Conservation (phyloP, 192 early-diverging fungal genomes). For the Linnemannia zychae region DNA sequence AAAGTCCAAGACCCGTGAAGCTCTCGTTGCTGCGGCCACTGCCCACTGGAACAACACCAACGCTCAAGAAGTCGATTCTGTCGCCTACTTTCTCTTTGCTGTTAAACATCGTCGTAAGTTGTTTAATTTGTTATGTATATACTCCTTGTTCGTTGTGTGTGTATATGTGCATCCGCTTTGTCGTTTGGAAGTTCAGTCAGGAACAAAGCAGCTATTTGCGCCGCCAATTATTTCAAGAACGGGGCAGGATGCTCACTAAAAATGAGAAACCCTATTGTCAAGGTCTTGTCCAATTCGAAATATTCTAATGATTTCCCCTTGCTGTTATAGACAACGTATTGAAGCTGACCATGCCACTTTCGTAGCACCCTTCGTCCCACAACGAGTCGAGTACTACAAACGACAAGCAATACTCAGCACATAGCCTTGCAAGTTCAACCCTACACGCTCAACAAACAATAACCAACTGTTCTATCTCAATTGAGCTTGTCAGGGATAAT, state of each 20-base stretch:
- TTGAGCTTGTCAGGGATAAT: neutral
- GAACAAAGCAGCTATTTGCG: neutral
- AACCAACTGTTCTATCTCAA: neutral
- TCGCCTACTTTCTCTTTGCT: slow-evolving; percentile 55
- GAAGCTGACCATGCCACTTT: slow-evolving; percentile 51
- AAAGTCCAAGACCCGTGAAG: slow-evolving; percentile 41
- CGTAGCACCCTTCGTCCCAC: slow-evolving; percentile 5
- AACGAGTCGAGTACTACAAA: neutral
- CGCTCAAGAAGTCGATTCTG: slow-evolving; percentile 45
- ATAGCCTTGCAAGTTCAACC: too few relatives aligned
- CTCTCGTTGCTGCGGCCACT: slow-evolving; percentile 28
- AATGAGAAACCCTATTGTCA: neutral
- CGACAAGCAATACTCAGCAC: too few relatives aligned
- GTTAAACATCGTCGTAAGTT: slow-evolving; percentile 56
- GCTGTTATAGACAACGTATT: slow-evolving; percentile 40
- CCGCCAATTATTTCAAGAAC: neutral
- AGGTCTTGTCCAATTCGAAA: neutral
- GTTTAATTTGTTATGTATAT: neutral
- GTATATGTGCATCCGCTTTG: neutral
- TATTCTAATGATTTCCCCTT: neutral
- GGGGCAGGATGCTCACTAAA: neutral
- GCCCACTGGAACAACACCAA: slow-evolving; percentile 37
- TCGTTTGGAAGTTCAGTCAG: neutral
- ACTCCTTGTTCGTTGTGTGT: neutral
- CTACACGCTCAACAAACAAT: neutral